Evolutionary conservation across 2,329 filamentous ascomycete genomes (phyloP).

Genomic region (Penicillium sp.): DNA sequence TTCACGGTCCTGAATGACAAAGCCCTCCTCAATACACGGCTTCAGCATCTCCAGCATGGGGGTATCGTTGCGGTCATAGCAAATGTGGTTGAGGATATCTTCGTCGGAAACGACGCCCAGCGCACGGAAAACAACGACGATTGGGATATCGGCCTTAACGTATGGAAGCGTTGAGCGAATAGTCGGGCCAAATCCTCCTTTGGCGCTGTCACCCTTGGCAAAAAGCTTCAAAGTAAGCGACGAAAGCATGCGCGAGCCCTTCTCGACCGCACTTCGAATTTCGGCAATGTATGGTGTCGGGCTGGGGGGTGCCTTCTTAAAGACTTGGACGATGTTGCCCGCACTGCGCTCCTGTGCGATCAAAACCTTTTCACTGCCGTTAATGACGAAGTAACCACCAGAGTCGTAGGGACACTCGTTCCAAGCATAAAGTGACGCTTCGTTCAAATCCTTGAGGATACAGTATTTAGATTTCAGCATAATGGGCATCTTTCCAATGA

Average conservation of each 20-base stretch:
- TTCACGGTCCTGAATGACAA: conserved; percentile 92
- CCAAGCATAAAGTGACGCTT: conserved; percentile 82
- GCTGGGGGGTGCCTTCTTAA: conserved; percentile 93
- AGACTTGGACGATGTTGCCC: conserved; percentile 98
- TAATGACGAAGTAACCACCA: conserved; percentile 98
- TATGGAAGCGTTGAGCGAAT: conserved; percentile 91
- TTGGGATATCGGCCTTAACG: conserved; percentile 88
- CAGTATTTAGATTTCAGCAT: conserved; percentile 99
- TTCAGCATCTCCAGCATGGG: conserved; percentile 98
- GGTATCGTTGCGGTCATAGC: conserved; percentile 90
- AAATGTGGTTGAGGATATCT: conserved; percentile 96
- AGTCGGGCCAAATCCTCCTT: conserved; percentile 78
- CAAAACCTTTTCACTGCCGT: conserved; percentile 96
- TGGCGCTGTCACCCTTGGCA: conserved; percentile 76
- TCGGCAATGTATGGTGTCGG: conserved; percentile 92
- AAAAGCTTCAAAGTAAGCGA: conserved; percentile 88
- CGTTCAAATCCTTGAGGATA: conserved; percentile 77
- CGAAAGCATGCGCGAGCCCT: conserved; percentile 91
- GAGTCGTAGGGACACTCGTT: conserved; percentile 99
- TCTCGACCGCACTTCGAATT: conserved; percentile 93
- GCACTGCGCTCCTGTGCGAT: conserved; percentile 97
- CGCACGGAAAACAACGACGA: conserved; percentile 93
- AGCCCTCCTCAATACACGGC: conserved; percentile 94
- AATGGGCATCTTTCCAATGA: conserved; percentile 92
- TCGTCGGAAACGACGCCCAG: conserved; percentile 95